Conservation (phyloP, 208 protist species). For the Porcisia hertigi region DNA sequence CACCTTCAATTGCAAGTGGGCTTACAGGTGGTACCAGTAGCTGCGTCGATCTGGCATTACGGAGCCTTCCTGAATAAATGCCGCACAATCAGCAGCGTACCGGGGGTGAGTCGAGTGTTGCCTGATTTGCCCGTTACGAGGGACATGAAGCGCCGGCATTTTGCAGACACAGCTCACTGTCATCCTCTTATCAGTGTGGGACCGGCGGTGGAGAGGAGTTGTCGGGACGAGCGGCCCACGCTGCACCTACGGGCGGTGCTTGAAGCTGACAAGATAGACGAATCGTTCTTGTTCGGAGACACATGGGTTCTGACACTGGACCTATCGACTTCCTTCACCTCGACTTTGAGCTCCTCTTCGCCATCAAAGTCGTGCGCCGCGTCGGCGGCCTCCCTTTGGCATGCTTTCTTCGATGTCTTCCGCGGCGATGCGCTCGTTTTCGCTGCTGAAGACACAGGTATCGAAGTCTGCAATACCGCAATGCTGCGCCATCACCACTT, state of each 20-base stretch:
- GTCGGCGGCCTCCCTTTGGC: conserved; percentile 1
- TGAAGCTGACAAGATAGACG: conserved; percentile 35
- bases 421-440: conserved; percentile 43
- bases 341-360: conserved; percentile 4
- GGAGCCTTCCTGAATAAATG: neutral
- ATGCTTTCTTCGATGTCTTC: conserved; percentile 20
- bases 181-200: neutral
- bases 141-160: neutral
- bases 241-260: conserved; percentile 34
- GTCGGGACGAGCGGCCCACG: neutral
- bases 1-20: conserved; percentile 20
- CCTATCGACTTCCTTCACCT: conserved; percentile 1
- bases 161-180: neutral
- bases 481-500: conserved; percentile 28
- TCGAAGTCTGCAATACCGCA: conserved; percentile 36
- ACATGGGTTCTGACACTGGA: conserved; percentile 46
- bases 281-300: conserved; percentile 55
- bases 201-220: neutral
- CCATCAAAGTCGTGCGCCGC: neutral
- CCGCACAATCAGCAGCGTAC: conserved; percentile 5
- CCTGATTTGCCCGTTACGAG: neutral
- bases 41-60: conserved; percentile 20
- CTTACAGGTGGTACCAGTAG: conserved; percentile 10
- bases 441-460: conserved; percentile 30
- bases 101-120: neutral